Evolutionary conservation across 305 asterid species (phyloP).

Genomic region (Fraxinus platypoda): DNA sequence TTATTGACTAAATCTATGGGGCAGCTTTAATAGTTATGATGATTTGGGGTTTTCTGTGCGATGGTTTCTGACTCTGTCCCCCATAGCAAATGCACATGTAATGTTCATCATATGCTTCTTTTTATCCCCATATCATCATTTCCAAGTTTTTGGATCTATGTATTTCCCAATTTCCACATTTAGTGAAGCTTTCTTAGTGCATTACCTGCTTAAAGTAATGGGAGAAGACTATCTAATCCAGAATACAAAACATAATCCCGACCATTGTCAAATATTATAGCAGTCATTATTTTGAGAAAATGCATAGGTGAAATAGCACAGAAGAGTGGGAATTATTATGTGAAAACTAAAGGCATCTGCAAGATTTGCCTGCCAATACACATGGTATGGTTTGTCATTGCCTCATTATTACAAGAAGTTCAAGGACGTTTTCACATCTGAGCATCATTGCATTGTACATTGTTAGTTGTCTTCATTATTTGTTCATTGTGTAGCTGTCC

Average conservation of each 20-base stretch:
- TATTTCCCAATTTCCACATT: constrained; percentile 8
- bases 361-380: constrained; percentile 38
- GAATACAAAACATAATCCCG: background rate
- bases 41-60: constrained; percentile 21
- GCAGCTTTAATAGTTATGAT: constrained; percentile 17
- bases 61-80: constrained; percentile 17
- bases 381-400: constrained; percentile 33
- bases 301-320: background rate
- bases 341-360: background rate
- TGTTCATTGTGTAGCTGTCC: constrained; percentile 1
- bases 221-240: background rate
- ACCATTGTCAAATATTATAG: background rate
- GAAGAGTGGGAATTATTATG: background rate
- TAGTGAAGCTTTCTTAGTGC: constrained; percentile 19
- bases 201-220: background rate
- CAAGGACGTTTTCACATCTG: constrained; percentile 3
- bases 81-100: background rate
- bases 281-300: background rate
- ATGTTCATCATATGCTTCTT: background rate
- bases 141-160: constrained; percentile 3
- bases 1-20: constrained; percentile 19
- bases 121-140: background rate
- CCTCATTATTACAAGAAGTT: constrained; percentile 32
- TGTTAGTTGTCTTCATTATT: constrained; percentile 17
- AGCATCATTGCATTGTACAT: constrained; percentile 19